A percentile compares a stretch with the other conserved stretches of the same genome.
phyloP scores from a whole-genome alignment of 371 early-diverging fungal species.

The Mortierella sp. region DNA sequence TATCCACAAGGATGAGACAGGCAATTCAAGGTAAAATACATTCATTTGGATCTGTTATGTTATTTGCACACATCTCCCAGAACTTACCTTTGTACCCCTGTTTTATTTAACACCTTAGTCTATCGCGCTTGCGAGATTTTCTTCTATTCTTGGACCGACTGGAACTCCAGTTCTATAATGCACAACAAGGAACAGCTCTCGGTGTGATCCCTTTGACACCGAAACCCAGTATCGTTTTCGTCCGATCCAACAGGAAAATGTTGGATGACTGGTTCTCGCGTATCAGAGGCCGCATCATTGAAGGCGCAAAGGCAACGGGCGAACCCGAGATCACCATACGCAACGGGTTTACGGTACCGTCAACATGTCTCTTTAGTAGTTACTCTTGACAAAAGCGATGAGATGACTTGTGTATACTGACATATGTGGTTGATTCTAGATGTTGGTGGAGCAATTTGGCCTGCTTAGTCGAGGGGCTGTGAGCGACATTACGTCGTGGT shows the following conservation, averaged over 20 bases:
- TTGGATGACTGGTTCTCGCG: constrained; percentile 83
- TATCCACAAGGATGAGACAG: not conserved
- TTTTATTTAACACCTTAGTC: not conserved
- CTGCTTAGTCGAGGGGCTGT: constrained; percentile 34
- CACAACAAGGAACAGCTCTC: constrained; percentile 70
- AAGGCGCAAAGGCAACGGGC: constrained; percentile 57
- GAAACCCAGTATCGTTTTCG: constrained; percentile 74
- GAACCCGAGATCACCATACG: constrained; percentile 59
- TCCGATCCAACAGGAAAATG: constrained; percentile 75
- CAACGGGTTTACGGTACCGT: constrained; percentile 54
- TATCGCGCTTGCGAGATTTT: constrained; percentile 54
- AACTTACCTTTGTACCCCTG: not conserved
- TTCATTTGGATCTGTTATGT: not conserved
- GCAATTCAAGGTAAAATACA: constrained; percentile 7
- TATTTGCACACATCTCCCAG: not conserved
- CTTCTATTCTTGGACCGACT: constrained; percentile 73
- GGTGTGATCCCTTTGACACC: constrained; percentile 69
- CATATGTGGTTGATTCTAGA: constrained; percentile 8
- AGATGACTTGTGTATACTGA: too few species aligned
- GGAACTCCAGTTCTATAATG: constrained; percentile 79
- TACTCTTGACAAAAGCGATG: too few species aligned
- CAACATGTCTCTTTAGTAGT: not conserved
- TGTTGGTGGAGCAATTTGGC: constrained; percentile 36
- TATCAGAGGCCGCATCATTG: constrained; percentile 62
- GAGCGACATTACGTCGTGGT: constrained; percentile 39